phyloP scores from a whole-genome alignment of 306 rosid genomes.

The Elaeagnus macrophylla region DNA sequence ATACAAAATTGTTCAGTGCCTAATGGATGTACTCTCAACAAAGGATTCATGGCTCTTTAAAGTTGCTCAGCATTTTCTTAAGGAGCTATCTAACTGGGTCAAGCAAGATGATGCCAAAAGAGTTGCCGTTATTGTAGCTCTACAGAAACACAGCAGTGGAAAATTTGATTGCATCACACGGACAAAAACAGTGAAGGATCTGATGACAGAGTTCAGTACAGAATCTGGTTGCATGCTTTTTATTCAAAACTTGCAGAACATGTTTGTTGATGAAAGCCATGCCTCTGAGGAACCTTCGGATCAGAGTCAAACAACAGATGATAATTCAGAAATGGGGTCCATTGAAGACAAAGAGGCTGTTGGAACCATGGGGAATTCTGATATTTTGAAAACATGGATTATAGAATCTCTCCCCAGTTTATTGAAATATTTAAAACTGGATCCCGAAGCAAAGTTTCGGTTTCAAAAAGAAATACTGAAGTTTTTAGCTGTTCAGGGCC shows the following conservation, averaged over 20 bases:
- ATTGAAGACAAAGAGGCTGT: constrained; percentile 68
- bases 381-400: constrained; percentile 78
- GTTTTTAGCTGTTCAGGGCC: constrained; percentile 88
- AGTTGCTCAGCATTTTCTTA: constrained; percentile 66
- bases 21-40: constrained; percentile 70
- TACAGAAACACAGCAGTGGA: constrained; percentile 90
- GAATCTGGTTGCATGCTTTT: constrained; percentile 82
- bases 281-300: constrained; percentile 87
- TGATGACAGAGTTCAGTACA: constrained; percentile 71
- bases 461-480: constrained; percentile 77
- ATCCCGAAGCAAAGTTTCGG: constrained; percentile 50
- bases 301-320: constrained; percentile 97
- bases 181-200: constrained; percentile 64
- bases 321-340: constrained; percentile 84
- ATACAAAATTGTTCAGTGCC: constrained; percentile 77
- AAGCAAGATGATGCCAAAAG: constrained; percentile 70
- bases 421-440: constrained; percentile 64
- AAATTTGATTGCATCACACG: constrained; percentile 61
- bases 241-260: constrained; percentile 61
- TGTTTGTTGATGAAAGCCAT: constrained; percentile 80
- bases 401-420: constrained; percentile 75
- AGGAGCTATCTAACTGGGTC: constrained; percentile 63
- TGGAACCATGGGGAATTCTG: constrained; percentile 55
- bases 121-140: constrained; percentile 72
- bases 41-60: constrained; percentile 79